These are phyloP conservation scores for Candida sanyaensis DNA, from an alignment of 1,139 yeast species.

Conservation along the genomic window DNA sequence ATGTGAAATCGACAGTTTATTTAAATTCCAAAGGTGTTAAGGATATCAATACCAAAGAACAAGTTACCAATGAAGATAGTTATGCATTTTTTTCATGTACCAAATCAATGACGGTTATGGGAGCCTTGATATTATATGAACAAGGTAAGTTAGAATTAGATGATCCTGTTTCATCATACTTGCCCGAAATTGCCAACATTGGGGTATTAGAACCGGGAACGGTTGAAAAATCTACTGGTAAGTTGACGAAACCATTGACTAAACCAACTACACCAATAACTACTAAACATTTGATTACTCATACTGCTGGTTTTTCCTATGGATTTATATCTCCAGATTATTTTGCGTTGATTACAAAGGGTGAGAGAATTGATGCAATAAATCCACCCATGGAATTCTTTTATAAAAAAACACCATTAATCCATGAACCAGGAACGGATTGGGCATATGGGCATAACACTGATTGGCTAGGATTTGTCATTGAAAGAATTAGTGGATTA, in stretches of 20 bases:
- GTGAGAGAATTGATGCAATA: conserved; percentile 21
- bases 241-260: conserved; percentile 28
- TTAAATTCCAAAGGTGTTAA: conserved; percentile 27
- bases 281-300: conserved; percentile 48
- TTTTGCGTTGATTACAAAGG: conserved; percentile 20
- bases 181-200: conserved; percentile 44
- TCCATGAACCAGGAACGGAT: conserved; percentile 53
- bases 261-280: conserved; percentile 43
- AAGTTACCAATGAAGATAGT: conserved; percentile 26
- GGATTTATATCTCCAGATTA: conserved; percentile 40
- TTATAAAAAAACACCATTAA: conserved; percentile 38
- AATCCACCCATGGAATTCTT: conserved; percentile 30
- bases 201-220: conserved; percentile 40
- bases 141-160: conserved; percentile 45
- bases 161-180: conserved; percentile 35
- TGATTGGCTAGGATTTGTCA: conserved; percentile 56
- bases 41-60: conserved; percentile 21
- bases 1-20: conserved; percentile 23
- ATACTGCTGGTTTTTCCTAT: conserved; percentile 55
- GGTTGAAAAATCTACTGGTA: conserved; percentile 36
- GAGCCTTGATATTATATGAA: conserved; percentile 47
- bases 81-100: conserved; percentile 50
- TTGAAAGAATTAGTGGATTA: conserved; percentile 45
- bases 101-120: conserved; percentile 50
- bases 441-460: conserved; percentile 54